Conservation (phyloP, 1,284 basidiomycete genomes). For the Phellopilus nigrolimitatus region DNA sequence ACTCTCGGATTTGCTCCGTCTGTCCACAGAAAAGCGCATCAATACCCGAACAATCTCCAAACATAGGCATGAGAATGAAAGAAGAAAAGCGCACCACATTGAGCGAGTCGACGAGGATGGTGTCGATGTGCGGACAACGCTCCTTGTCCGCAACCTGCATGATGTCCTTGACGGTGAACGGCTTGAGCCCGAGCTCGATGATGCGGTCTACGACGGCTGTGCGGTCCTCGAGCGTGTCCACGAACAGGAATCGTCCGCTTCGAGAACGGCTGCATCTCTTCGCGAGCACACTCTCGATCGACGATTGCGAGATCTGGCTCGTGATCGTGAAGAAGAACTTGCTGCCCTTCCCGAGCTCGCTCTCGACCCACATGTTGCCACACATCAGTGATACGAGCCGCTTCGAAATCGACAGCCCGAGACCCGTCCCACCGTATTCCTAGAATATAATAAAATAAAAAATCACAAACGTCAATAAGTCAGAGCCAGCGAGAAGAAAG, state of each 20-base stretch:
- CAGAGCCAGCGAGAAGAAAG: too few relatives aligned
- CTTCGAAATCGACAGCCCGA: constrained; percentile 94
- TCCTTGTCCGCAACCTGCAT: constrained; percentile 78
- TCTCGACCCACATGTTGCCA: constrained; percentile 98
- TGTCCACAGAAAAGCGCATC: constrained; percentile 28
- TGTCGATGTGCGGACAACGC: constrained; percentile 87
- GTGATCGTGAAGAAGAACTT: constrained; percentile 97
- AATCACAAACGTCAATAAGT: constrained; percentile 16
- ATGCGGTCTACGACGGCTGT: constrained; percentile 80
- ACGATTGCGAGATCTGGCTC: constrained; percentile 73
- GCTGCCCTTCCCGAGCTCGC: constrained; percentile 86
- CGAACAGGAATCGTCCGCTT: constrained; percentile 82
- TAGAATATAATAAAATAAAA: constrained; percentile 29
- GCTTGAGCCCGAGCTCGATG: constrained; percentile 76
- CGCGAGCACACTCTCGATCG: constrained; percentile 65
- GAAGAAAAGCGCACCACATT: constrained; percentile 53
- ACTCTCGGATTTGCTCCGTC: constrained; percentile 86
- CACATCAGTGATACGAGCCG: constrained; percentile 96
- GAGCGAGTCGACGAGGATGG: constrained; percentile 91
- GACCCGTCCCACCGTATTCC: constrained; percentile 98
- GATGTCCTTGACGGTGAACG: constrained; percentile 76
- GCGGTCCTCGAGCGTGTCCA: constrained; percentile 80
- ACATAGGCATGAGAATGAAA: constrained; percentile 12
- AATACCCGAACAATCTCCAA: constrained; percentile 10
- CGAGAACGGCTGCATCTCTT: constrained; percentile 77